Base-by-base conservation (phyloP, 2,329 filamentous ascomycete genomes). In the Fusarium guadeloupense region DNA sequence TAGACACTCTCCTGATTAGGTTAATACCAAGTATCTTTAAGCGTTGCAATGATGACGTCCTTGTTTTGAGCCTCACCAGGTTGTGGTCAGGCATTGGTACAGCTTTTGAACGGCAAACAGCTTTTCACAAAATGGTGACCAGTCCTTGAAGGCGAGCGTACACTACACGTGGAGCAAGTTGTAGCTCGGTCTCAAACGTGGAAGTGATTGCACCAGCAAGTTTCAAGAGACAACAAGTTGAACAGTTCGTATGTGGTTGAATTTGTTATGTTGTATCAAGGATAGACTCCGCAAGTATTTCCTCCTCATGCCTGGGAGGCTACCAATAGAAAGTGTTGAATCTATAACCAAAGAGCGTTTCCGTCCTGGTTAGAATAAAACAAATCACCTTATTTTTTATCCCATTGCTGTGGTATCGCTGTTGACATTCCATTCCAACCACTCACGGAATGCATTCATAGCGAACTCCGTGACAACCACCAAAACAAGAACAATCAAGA, bases 201-300 rank as follows among this genome's bases (percentile, higher is more conserved):
- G 23, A 37, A 26, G 16, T 14, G 9, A 42, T 30, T 25, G 16
- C 10, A 16, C 31, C 7, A 20, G 28, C 40, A 30, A 40, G 10
- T 12, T 14, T 3, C 23, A n/a, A n/a, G 19, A 33, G 30, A 20
- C 35, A 19, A 28, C 13, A 12, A 25, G 13, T 26, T 38, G 31
- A 43, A 44, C 21, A 42, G 50, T 47, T 47, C 47, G 39, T 44
- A 43, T 49, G 28, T 55, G 41, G 31, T 66, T n/a, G 17, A 44
- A n/a, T n/a, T 52, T 67, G 50, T 42, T 61, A 67, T 65, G 47
- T 38, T 59, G 43, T 62, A 51, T 62, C 61, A 60, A 58, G 43
- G 49, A 50, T 57, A 59, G 48, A 68, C 57, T 69, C 42, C 43
- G 21, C 20, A 34, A n/a, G n/a, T n/a, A n/a, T n/a, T n/a, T n/a